Evolutionary conservation across 1,139 yeast species (phyloP).

Genomic region (Kluyveromyces marxianus): DNA sequence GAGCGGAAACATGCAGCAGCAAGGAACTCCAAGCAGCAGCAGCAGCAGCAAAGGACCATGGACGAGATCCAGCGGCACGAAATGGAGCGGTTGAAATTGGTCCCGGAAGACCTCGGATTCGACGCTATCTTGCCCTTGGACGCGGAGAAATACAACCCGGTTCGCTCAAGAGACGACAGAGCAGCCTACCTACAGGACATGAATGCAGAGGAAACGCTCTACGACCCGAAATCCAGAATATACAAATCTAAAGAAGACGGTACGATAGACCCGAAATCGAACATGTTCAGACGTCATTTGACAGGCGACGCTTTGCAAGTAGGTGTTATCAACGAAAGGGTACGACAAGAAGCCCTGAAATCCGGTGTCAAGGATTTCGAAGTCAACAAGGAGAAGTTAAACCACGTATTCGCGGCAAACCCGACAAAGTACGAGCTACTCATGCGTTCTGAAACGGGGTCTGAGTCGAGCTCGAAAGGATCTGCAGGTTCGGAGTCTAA

Average conservation of each 20-base stretch:
- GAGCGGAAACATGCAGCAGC: neutral
- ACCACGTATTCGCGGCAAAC: conserved; percentile 29
- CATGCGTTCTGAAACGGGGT: conserved; percentile 10
- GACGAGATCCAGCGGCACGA: conserved; percentile 4
- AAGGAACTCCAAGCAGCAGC: neutral
- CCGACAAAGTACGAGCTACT: conserved; percentile 29
- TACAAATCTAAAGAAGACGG: conserved; percentile 28
- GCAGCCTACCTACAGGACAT: conserved; percentile 29
- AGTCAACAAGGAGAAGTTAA: conserved; percentile 19
- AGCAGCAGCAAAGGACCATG: neutral
- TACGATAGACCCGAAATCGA: conserved; percentile 25
- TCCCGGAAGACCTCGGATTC: conserved; percentile 8
- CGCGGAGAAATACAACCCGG: conserved; percentile 12
- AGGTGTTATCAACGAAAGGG: conserved; percentile 19
- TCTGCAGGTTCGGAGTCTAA: no score
- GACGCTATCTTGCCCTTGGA: neutral
- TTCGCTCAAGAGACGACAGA: conserved; percentile 29
- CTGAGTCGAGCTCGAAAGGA: no score
- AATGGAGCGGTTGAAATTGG: conserved; percentile 28
- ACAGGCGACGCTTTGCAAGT: conserved; percentile 30
- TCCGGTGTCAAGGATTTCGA: conserved; percentile 24
- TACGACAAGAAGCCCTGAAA: conserved; percentile 20
- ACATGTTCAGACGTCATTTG: conserved; percentile 30
- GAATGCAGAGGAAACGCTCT: conserved; percentile 20
- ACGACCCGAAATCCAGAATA: conserved; percentile 32